Conservation (phyloP, 805 yeast genomes). For the Barnettozyma pratensis region DNA sequence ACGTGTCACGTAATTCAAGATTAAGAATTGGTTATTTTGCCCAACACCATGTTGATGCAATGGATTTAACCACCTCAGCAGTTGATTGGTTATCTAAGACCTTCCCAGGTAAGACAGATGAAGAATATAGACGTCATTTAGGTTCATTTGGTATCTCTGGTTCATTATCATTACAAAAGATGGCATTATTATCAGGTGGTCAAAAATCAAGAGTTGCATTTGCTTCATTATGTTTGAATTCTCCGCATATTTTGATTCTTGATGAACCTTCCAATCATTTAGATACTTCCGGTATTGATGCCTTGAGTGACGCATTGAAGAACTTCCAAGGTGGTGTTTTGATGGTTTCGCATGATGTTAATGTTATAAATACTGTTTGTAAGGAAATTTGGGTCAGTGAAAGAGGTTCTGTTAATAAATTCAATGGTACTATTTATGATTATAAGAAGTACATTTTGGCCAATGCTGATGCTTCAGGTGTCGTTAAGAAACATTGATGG, state of each 20-base stretch:
- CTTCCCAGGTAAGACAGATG: conserved; percentile 91
- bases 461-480: conserved; percentile 79
- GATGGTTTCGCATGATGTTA: conserved; percentile 97
- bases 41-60: conserved; percentile 97
- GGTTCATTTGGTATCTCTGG: conserved; percentile 98
- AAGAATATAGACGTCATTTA: conserved; percentile 92
- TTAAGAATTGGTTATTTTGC: conserved; percentile 95
- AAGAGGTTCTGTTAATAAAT: conserved; percentile 69
- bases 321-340: conserved; percentile 92
- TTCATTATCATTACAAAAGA: conserved; percentile 83
- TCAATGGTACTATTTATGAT: conserved; percentile 77
- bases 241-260: conserved; percentile 86
- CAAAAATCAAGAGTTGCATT: conserved; percentile 98
- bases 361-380: conserved; percentile 83
- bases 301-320: conserved; percentile 82
- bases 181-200: conserved; percentile 91
- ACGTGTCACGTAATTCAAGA: conserved; percentile 74
- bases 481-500: conserved; percentile 66
- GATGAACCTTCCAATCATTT: conserved; percentile 99
- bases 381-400: conserved; percentile 96
- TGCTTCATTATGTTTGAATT: conserved; percentile 85
- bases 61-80: conserved; percentile 82
- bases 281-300: conserved; percentile 97
- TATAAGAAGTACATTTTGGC: conserved; percentile 85
- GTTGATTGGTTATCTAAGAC: conserved; percentile 90